These are phyloP conservation scores for Colletotrichum siamense DNA, from an alignment of 2,329 filamentous ascomycete species.

Conservation along the genomic window DNA sequence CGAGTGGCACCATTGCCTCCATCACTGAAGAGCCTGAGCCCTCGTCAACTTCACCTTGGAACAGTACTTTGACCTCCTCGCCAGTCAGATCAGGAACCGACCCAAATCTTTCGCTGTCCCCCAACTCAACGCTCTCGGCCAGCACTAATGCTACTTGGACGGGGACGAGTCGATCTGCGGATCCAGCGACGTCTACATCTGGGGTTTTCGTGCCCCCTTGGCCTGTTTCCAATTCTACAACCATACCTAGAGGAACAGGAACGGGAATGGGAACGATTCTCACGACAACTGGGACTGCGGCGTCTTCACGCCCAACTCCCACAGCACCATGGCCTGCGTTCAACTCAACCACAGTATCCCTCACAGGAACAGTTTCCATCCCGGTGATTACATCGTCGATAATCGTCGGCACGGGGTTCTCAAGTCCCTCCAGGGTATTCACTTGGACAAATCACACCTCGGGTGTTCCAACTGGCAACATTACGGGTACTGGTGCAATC, in stretches of 20 bases:
- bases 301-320: background rate
- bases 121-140: background rate
- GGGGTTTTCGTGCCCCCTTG: background rate
- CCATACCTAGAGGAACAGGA: background rate
- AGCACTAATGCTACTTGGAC: background rate
- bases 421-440: background rate
- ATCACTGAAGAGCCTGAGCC: background rate
- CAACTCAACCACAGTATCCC: background rate
- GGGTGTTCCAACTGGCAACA: background rate
- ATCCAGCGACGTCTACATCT: background rate
- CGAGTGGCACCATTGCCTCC: background rate
- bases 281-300: background rate
- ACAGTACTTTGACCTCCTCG: background rate
- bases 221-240: background rate
- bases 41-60: background rate
- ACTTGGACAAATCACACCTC: background rate
- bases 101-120: background rate
- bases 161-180: background rate
- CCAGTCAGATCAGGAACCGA: background rate
- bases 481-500: background rate
- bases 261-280: background rate
- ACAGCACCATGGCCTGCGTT: background rate
- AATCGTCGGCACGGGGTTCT: background rate
- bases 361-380: conserved; percentile 2
- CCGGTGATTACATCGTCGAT: background rate